Evolutionary conservation across 768 basidiomycete genomes (phyloP), one percentile per base, ranked within the genome.

Genomic region (Termitomyces sp.): DNA sequence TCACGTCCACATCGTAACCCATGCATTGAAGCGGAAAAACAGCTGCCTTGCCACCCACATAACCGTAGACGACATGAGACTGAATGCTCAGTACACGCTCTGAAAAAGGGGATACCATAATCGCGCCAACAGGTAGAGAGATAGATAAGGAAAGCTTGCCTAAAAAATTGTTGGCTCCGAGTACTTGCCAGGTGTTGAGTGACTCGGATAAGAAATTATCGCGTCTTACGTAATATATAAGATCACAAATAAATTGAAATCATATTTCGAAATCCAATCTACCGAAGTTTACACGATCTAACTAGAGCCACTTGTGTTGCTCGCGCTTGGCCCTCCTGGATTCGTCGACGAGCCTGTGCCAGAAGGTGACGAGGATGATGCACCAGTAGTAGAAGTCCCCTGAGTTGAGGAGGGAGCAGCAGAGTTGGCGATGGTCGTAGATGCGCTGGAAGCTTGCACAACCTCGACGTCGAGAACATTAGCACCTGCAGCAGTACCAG

Each of bases 1-100:
- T 70, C 68, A 92, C 93, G 76, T 99, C 97, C 42, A 98, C 95
- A 61, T 99, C 94, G 70, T 88, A 98, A 11, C 94, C 96, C 42
- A 98, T 81, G 57, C 78, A 91, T 77, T 83, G 96, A 60, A 84
- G 83, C 1, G 88, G 86, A 62, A 89, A 89, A 5, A 84, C 80
- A 0, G 88, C 87, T 9, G 87, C 88, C 66, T 89, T 90, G 25
- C 86, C 86, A 54, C 95, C 96, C 7, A 95, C 96, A 64, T 96
- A 98, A 45, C 96, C 96, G 60, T 86, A 92, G 10, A 88, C 84
- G 54, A 98, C 96, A 64, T 98, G 96, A 2, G 90, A 93, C 63
- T 98, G 96, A 47, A 98, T 83, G 62, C 91, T 94, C 39, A 98
- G 76, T 9, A 98, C 81, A 23, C 94, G 78, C 47, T 80, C 80